These are phyloP conservation scores for Coix lacrymajobi DNA, from an alignment of 176 grass and related monocot genomes.

Conservation along the genomic window DNA sequence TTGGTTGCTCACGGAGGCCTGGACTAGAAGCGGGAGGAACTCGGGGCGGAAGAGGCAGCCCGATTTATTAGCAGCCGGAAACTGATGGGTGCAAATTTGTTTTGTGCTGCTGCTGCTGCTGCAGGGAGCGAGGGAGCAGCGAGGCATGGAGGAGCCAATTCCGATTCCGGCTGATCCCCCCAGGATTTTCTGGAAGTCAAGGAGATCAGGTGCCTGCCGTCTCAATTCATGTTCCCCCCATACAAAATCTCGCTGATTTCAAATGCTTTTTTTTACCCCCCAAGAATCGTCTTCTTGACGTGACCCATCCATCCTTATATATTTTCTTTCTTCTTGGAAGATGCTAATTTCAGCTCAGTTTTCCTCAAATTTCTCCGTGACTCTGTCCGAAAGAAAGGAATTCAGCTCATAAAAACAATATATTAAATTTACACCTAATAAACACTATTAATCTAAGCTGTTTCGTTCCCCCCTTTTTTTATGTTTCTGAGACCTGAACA, in stretches of 20 bases:
- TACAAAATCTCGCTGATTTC: neutral
- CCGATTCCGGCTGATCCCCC: constrained; percentile 54
- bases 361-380: neutral
- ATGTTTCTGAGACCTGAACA: neutral
- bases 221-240: neutral
- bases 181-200: constrained; percentile 80
- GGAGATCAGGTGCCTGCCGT: constrained; percentile 69
- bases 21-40: neutral
- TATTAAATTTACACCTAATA: neutral
- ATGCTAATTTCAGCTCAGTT: neutral
- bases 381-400: neutral
- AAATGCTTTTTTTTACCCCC: neutral
- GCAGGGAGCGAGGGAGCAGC: constrained; percentile 2
- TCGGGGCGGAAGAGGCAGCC: neutral
- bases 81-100: constrained; percentile 8
- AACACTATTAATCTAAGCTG: neutral
- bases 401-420: neutral
- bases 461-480: neutral
- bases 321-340: neutral
- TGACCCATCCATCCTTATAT: neutral
- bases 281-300: neutral
- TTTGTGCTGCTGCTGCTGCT: neutral
- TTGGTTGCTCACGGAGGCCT: neutral
- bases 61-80: neutral
- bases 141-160: constrained; percentile 52